A percentile compares a stretch with the other conserved stretches of the same genome.
phyloP scores from a whole-genome alignment of 192 early-diverging fungal genomes.

The Backusella psychrophila region DNA sequence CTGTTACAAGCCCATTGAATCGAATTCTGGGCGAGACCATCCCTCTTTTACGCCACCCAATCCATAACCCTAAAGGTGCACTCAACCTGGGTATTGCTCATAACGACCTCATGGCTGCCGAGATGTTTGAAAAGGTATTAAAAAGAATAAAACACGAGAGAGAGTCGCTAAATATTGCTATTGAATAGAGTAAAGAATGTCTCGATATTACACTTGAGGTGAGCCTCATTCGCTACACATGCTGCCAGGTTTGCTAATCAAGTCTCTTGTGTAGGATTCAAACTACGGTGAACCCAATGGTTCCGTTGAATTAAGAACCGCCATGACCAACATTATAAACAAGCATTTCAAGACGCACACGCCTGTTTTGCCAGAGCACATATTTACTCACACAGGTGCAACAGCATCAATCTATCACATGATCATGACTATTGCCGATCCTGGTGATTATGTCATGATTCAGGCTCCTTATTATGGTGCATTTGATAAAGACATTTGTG shows the following conservation, averaged over 20 bases:
- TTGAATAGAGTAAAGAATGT: neutral
- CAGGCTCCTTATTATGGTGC: slow-evolving; percentile 78
- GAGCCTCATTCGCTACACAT: neutral
- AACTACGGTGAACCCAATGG: slow-evolving; percentile 55
- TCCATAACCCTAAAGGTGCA: slow-evolving; percentile 63
- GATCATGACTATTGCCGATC: slow-evolving; percentile 59
- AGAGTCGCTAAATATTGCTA: neutral
- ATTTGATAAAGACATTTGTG: slow-evolving; percentile 61
- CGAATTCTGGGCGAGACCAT: neutral
- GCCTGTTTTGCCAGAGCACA: slow-evolving; percentile 46
- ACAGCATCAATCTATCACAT: slow-evolving; percentile 64
- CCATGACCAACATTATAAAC: slow-evolving; percentile 66
- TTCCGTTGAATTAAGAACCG: slow-evolving; percentile 47
- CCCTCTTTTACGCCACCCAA: neutral
- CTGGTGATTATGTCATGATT: slow-evolving; percentile 72
- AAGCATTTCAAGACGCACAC: slow-evolving; percentile 52
- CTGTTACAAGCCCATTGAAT: neutral
- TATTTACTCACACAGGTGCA: slow-evolving; percentile 67
- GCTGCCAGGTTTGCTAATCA: too few relatives aligned
- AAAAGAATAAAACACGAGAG: neutral
- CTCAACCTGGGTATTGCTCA: slow-evolving; percentile 83
- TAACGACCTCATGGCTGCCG: slow-evolving; percentile 60
- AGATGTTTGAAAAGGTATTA: slow-evolving; percentile 57
- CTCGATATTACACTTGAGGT: neutral
- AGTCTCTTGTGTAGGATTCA: slow-evolving; percentile 29